Base-by-base conservation (phyloP, 2,329 filamentous ascomycete species). In the Fusarium beomiforme region DNA sequence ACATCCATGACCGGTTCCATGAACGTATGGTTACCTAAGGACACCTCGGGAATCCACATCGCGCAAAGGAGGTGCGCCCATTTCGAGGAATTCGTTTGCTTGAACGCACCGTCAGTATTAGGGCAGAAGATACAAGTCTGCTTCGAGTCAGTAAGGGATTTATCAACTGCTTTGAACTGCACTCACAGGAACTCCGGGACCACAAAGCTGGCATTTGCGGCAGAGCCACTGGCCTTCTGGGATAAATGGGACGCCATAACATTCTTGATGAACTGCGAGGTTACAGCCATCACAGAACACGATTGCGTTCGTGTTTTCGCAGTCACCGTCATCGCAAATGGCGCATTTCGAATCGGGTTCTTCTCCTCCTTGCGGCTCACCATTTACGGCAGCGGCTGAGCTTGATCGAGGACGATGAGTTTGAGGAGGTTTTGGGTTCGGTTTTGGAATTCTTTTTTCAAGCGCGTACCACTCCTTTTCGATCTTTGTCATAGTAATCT, bases 241-340 rank as follows among this genome's bases (percentile, higher is more conserved):
- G 72, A 99, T 99, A 81, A 98, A 99, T 2, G 96, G 96, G 49
- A 99, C 96, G 60, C 96, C 96, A 79, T 99, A 99, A 81, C 96
- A 99, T 83, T 99, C 96, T 81, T 99, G 96, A 81, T 99, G 96
- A 13, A 99, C 96, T 6, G 96, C 96, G 55, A 99, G 85, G 81
- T 99, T 97, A 81, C 96, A 99, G 6, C 96, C 96, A 79, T 99
- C 96, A 79, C 96, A 99, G 79, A 99, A 99, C 24, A 99, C 96
- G 77, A 99, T 99, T 2, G 96, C 96, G 78, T 99, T 99, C 24
- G 96, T 97, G 80, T 99, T 99, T 82, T 99, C 96, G 78, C 96
- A 99, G 78, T 99, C 96, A n/a, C 96, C 96, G 78, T 99, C 96
- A 78, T 99, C 96, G 79, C 96, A 99, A 63, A 99, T 97, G 24